phyloP scores from a whole-genome alignment of 1,139 yeast genomes.

The Lodderomyces oxycetoniae region DNA sequence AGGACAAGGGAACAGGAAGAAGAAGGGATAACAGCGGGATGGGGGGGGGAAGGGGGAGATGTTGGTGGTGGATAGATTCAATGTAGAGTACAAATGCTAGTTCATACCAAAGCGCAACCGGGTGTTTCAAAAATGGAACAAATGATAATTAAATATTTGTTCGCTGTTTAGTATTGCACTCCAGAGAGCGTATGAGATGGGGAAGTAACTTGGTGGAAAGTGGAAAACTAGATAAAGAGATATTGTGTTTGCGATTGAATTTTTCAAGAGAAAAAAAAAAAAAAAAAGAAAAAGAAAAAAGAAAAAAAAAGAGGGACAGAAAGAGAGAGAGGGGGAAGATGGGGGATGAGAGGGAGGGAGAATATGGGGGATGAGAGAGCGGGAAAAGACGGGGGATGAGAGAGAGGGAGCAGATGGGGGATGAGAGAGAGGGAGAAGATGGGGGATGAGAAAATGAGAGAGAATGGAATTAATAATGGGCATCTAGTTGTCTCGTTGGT shows the following conservation, averaged over 20 bases:
- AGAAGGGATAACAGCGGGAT: slow-evolving; percentile 5
- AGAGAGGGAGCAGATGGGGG: not conserved
- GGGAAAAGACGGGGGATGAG: not conserved
- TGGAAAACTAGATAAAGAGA: too few relatives aligned
- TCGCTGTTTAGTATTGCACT: too few relatives aligned
- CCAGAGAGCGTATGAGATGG: too few relatives aligned
- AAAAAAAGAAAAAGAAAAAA: not conserved
- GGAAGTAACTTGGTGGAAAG: not conserved
- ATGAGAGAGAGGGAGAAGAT: too few relatives aligned
- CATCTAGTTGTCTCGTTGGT: too few relatives aligned
- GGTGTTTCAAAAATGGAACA: slow-evolving; percentile 1
- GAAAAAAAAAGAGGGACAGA: not conserved
- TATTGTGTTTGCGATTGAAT: too few relatives aligned
- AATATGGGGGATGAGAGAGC: not conserved
- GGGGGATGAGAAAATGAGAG: too few relatives aligned
- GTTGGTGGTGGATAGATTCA: slow-evolving; percentile 32
- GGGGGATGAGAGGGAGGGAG: slow-evolving; percentile 1
- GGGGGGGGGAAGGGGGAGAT: slow-evolving; percentile 16
- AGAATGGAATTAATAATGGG: too few relatives aligned
- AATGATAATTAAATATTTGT: slow-evolving; percentile 2
- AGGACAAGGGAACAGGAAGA: too few relatives aligned
- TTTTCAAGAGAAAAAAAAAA: not conserved
- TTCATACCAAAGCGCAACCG: too few relatives aligned
- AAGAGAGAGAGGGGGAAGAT: slow-evolving; percentile 2
- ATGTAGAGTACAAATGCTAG: too few relatives aligned